Evolutionary conservation across 345 rosid species (phyloP).

Genomic region (Barbarea vulgaris): DNA sequence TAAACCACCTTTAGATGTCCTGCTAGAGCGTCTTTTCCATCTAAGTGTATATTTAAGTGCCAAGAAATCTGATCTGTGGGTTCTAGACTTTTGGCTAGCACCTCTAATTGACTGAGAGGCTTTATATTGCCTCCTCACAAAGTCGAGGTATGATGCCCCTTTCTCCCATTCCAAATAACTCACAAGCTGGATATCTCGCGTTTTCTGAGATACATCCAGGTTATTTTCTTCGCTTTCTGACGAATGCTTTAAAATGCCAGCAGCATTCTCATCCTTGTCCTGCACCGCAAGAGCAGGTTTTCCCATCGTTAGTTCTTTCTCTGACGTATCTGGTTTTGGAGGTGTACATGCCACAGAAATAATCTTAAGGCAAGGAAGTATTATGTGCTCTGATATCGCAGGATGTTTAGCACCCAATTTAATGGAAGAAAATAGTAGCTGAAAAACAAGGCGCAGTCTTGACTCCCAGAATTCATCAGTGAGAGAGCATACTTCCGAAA

Average conservation of each 20-base stretch:
- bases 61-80: conserved; percentile 77
- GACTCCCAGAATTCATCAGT: conserved; percentile 99
- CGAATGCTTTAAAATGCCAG: conserved; percentile 45
- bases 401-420: conserved; percentile 98
- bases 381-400: conserved; percentile 94
- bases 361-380: conserved; percentile 96
- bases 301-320: conserved; percentile 64
- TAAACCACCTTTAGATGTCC: conserved; percentile 63
- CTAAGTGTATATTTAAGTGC: conserved; percentile 89
- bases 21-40: conserved; percentile 78
- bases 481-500: conserved; percentile 94
- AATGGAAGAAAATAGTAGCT: conserved; percentile 89
- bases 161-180: conserved; percentile 98
- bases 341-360: conserved; percentile 96
- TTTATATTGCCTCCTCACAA: conserved; percentile 97
- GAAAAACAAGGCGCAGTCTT: conserved; percentile 90
- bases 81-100: conserved; percentile 67
- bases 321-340: conserved; percentile 90
- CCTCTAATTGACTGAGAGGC: conserved; percentile 76
- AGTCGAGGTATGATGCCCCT: conserved; percentile 97
- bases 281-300: conserved; percentile 56
- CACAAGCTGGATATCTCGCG: conserved; percentile 77
- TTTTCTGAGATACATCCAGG: conserved; percentile 64
- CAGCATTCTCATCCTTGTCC: conserved; percentile 65
- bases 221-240: conserved; percentile 64